Evolutionary conservation across 805 yeast species (phyloP).

Genomic region (Wickerhamomyces alni): DNA sequence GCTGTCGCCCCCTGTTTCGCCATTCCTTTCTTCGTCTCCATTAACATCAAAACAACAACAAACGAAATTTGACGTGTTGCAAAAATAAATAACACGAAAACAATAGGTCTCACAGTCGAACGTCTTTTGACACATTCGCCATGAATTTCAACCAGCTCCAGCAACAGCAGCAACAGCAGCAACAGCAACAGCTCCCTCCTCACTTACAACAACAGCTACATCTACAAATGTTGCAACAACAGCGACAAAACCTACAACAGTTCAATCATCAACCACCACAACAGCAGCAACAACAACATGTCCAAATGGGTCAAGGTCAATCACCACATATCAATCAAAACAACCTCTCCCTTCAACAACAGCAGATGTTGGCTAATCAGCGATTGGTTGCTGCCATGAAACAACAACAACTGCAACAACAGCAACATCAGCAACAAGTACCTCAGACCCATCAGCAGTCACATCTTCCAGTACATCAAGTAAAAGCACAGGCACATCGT

Average conservation of each 20-base stretch:
- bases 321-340: not conserved
- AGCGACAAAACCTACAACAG: conserved; percentile 1
- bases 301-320: not conserved
- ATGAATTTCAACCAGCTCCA: conserved; percentile 1
- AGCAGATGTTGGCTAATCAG: conserved; percentile 1
- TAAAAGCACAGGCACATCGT: not conserved
- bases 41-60: not conserved
- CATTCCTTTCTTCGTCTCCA: not conserved
- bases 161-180: conserved; percentile 1
- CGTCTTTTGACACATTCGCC: not conserved
- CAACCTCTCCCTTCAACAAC: not conserved
- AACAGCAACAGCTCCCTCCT: conserved; percentile 4
- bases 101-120: too few species aligned
- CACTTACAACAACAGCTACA: conserved; percentile 1
- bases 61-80: not conserved
- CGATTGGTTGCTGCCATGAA: conserved; percentile 1
- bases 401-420: not conserved
- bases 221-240: not conserved
- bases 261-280: not conserved
- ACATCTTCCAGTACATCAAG: too few species aligned
- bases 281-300: not conserved
- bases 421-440: not conserved
- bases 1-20: not conserved
- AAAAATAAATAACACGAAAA: not conserved
- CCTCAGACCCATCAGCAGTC: too few species aligned